Base-by-base conservation (phyloP, 805 yeast genomes). In the Dipodascopsis uninucleata region DNA sequence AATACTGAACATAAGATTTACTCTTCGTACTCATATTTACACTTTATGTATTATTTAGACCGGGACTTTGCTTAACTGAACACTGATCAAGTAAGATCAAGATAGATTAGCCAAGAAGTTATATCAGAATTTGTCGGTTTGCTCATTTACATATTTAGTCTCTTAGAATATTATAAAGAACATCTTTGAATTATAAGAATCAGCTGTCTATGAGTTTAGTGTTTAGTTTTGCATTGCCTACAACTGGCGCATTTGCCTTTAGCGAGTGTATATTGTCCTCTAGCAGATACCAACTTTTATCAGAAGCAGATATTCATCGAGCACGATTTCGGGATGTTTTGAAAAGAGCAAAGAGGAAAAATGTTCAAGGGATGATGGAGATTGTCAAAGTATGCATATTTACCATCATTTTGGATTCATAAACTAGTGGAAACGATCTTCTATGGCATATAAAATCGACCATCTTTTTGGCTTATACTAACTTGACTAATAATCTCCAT, bases 321-420 rank as follows among this genome's bases (percentile, higher is more conserved):
- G 61, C 65, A 1, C 48, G 55, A 24, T 56, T 62, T 2, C 41
- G 64, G 12, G 64, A 59, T 25, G 35, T 46, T 6, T 49, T 62
- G 33, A 61, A 61, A 38, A 50, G 55, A 12, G 62, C 64, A n/a
- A 59, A 61, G 41, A 36, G 60, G 22, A 53, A 52, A 22, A 50
- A 48, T 26, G 36, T 41, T 4, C 53, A 59, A 26, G 62, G 53
- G 23, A 44, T 52, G 33, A 36, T 58, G 25, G 60, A 50, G 28
- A 52, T 59, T 14, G 50, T 56, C 31, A 57, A 53, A 45, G 58
- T 50, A 40, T n/a, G 36, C n/a, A 43, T 20, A 2, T 22, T 3
- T 28, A n/a, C n/a, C n/a, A 26, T 26, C 29, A 26, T 12, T 26
- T 26, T 26, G 10, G n/a, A 12, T n/a, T 14, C 12, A 16, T 24